Percentiles rank a stretch among this genome's conserved stretches.
phyloP scores from a whole-genome alignment of 768 basidiomycete species.

The Rhizopogon roseolus region DNA sequence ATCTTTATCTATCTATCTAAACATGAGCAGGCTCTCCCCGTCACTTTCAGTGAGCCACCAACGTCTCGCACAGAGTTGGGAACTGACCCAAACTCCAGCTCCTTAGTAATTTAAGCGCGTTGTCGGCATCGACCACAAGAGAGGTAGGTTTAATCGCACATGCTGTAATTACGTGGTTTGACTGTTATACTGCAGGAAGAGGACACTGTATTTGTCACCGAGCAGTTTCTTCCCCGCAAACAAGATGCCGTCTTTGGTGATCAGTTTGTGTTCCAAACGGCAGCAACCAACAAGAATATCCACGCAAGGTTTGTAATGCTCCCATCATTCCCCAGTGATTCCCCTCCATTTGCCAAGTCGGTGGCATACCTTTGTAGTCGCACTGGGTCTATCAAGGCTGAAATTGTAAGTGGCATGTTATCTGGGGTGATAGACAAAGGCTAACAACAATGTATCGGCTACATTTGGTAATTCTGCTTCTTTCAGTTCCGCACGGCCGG shows the following conservation, averaged over 20 bases:
- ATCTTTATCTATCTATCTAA: not conserved
- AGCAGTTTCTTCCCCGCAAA: slow-evolving; percentile 25
- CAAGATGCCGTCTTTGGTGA: slow-evolving; percentile 25
- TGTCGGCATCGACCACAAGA: slow-evolving; percentile 4
- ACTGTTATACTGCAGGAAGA: slow-evolving; percentile 11
- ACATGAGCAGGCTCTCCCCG: slow-evolving; percentile 28
- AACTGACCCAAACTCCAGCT: slow-evolving; percentile 10
- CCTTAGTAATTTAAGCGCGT: slow-evolving; percentile 21
- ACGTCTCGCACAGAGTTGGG: not conserved
- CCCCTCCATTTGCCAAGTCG: slow-evolving; percentile 26
- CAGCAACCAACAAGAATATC: slow-evolving; percentile 15
- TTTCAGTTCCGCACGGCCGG: slow-evolving; percentile 19
- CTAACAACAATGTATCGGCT: slow-evolving; percentile 3
- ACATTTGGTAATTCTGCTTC: slow-evolving; percentile 1
- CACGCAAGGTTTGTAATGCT: slow-evolving; percentile 23
- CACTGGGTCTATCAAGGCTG: slow-evolving; percentile 18
- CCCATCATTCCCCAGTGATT: slow-evolving; percentile 22
- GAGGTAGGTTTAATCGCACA: slow-evolving; percentile 15
- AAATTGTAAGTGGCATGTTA: slow-evolving; percentile 18
- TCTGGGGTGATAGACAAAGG: not conserved
- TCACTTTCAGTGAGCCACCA: slow-evolving; percentile 20
- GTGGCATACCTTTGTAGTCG: slow-evolving; percentile 25
- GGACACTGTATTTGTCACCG: slow-evolving; percentile 15
- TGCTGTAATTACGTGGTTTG: not conserved
- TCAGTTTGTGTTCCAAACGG: slow-evolving; percentile 24